These are phyloP conservation scores for Xylaria sp. DNA, from an alignment of 2,329 filamentous ascomycete species.

Conservation along the genomic window DNA sequence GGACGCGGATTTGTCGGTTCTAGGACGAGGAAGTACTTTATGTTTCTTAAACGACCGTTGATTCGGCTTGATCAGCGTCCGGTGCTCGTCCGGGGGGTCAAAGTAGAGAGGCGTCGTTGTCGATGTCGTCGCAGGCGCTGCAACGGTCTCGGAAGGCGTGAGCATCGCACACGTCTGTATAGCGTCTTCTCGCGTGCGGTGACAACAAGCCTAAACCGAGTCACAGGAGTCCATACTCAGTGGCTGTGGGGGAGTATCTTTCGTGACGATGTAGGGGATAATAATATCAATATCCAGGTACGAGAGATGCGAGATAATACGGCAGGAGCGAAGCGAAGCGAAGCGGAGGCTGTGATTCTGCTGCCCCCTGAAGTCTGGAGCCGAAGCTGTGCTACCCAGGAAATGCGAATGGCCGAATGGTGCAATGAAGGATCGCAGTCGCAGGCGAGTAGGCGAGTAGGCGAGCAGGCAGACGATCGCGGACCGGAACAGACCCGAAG, in stretches of 20 bases:
- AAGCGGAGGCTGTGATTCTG: constrained; percentile 8
- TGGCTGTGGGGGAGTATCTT: constrained; percentile 35
- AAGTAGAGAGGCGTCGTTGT: constrained; percentile 45
- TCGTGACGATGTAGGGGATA: neutral
- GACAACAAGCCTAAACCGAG: constrained; percentile 38
- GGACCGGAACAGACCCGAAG: constrained; percentile 29
- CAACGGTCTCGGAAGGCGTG: constrained; percentile 44
- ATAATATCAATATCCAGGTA: constrained; percentile 1
- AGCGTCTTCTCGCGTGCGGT: constrained; percentile 13
- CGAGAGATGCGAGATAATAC: constrained; percentile 6
- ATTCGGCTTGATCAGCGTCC: constrained; percentile 41
- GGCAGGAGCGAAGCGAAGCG: neutral
- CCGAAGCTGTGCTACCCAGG: constrained; percentile 23
- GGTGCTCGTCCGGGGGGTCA: constrained; percentile 43
- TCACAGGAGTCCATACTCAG: constrained; percentile 38
- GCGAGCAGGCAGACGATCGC: constrained; percentile 18
- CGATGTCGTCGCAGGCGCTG: constrained; percentile 42
- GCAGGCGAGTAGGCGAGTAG: neutral
- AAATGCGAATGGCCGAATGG: constrained; percentile 15
- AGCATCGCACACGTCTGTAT: constrained; percentile 42
- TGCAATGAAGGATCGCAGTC: constrained; percentile 5
- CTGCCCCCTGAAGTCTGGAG: neutral
- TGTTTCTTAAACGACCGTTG: constrained; percentile 52
- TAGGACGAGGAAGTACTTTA: constrained; percentile 53
- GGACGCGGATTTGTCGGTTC: constrained; percentile 41